Percentiles rank a stretch among this genome's conserved stretches.
Evolutionary conservation across 202 grass and related monocot genomes (phyloP).

Genomic region (Musa balbisiana): DNA sequence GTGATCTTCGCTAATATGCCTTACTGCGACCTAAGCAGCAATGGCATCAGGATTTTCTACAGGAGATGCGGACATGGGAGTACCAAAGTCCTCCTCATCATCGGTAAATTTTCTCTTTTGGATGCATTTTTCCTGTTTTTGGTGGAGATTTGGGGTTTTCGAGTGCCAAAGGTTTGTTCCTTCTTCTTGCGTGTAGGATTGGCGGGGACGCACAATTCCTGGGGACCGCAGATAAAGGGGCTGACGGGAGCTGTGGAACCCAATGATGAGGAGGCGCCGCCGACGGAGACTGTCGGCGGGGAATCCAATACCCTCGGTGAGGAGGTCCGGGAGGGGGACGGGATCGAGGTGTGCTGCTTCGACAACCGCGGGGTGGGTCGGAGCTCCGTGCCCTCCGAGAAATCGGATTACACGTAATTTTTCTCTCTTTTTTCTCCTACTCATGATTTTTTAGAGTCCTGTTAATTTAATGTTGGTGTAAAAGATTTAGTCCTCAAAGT

Average conservation of each 20-base stretch:
- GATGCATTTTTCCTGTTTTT: not conserved
- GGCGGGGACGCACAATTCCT: slow-evolving; percentile 91
- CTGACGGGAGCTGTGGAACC: slow-evolving; percentile 62
- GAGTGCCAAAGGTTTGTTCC: not conserved
- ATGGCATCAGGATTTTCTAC: slow-evolving; percentile 71
- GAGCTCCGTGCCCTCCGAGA: slow-evolving; percentile 53
- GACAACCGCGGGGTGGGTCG: slow-evolving; percentile 88
- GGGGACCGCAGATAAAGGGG: slow-evolving; percentile 85
- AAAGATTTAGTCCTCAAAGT: not conserved
- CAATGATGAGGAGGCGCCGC: slow-evolving; percentile 39
- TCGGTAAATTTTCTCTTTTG: slow-evolving; percentile 37
- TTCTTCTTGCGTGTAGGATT: slow-evolving; percentile 39
- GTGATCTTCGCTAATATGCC: slow-evolving; percentile 38
- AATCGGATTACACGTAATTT: slow-evolving; percentile 76
- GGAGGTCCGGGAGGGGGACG: slow-evolving; percentile 30
- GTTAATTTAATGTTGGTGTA: not conserved
- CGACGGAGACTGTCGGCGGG: not conserved
- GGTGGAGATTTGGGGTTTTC: slow-evolving; percentile 16
- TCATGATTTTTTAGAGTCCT: not conserved
- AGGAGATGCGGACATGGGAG: slow-evolving; percentile 67
- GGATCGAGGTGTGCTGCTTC: slow-evolving; percentile 95
- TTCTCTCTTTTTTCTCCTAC: not conserved
- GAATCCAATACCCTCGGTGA: not conserved
- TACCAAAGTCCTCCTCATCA: slow-evolving; percentile 88
- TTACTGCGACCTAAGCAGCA: slow-evolving; percentile 59